Conservation (phyloP, 257 asterid genomes). For the Capsicum pubescens region DNA sequence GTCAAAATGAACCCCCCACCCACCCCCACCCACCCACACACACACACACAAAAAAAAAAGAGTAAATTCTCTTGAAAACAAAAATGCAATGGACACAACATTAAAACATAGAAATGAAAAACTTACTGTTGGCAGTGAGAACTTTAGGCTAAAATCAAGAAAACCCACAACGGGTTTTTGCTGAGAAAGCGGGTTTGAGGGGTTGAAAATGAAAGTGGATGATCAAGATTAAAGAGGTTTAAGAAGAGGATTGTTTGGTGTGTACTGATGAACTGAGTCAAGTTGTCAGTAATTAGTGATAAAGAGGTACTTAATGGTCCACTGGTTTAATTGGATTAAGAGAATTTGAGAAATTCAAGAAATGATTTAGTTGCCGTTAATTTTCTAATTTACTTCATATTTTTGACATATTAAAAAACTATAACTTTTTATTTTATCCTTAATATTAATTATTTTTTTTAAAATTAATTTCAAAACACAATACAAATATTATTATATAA, state of each 20-base stretch:
- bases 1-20: background rate
- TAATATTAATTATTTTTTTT: too few species aligned
- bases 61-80: background rate
- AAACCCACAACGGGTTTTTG: background rate
- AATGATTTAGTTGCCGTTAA: background rate
- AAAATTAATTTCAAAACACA: too few species aligned
- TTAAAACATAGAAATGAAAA: background rate
- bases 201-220: background rate
- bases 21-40: too few species aligned
- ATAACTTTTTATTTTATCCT: too few species aligned
- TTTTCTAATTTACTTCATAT: too few species aligned
- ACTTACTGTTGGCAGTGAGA: slow-evolving; percentile 8
- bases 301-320: background rate
- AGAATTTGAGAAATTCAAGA: background rate
- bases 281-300: background rate
- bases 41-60: background rate
- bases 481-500: too few species aligned
- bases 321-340: background rate
- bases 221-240: slow-evolving; percentile 16
- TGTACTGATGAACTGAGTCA: background rate
- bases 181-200: background rate
- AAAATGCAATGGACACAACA: background rate
- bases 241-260: background rate
- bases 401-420: too few species aligned
- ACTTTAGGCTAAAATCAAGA: slow-evolving; percentile 2